phyloP scores from a whole-genome alignment of 192 early-diverging fungal genomes.

The Mortierella claussenii region DNA sequence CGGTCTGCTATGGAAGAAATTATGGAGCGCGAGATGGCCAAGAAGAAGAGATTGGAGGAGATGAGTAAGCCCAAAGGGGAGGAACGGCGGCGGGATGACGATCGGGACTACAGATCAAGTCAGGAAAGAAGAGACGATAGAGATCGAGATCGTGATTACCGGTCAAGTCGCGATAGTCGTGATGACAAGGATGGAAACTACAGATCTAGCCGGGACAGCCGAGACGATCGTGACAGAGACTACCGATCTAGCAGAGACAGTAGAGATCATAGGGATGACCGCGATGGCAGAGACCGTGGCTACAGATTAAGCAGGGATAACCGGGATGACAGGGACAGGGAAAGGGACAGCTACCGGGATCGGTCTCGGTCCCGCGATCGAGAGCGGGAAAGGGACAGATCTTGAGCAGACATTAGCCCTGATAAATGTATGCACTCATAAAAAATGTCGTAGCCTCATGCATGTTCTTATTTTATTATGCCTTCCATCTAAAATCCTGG shows the following conservation, averaged over 20 bases:
- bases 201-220: conserved; percentile 11
- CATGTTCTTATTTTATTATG: too few species aligned
- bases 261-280: conserved; percentile 7
- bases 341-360: conserved; percentile 11
- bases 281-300: conserved; percentile 5
- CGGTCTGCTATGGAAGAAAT: conserved; percentile 72
- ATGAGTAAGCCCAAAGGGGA: conserved; percentile 7
- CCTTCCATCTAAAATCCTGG: too few species aligned
- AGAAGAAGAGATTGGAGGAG: conserved; percentile 42
- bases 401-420: too few species aligned
- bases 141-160: too few species aligned
- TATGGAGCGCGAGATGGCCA: conserved; percentile 62
- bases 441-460: too few species aligned
- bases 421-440: too few species aligned
- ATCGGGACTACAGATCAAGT: too few species aligned
- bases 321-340: conserved; percentile 7
- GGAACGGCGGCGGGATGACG: neutral
- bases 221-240: neutral
- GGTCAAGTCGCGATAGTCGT: conserved; percentile 10
- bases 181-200: conserved; percentile 9
- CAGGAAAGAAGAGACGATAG: conserved; percentile 6
- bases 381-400: neutral
- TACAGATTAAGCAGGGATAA: conserved; percentile 18
- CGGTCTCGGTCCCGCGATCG: neutral
- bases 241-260: conserved; percentile 9